A percentile compares a stretch with the other conserved stretches of the same genome.
These are phyloP conservation scores for Neurospora sp. DNA, from an alignment of 495 filamentous ascomycete species.

Conservation along the genomic window DNA sequence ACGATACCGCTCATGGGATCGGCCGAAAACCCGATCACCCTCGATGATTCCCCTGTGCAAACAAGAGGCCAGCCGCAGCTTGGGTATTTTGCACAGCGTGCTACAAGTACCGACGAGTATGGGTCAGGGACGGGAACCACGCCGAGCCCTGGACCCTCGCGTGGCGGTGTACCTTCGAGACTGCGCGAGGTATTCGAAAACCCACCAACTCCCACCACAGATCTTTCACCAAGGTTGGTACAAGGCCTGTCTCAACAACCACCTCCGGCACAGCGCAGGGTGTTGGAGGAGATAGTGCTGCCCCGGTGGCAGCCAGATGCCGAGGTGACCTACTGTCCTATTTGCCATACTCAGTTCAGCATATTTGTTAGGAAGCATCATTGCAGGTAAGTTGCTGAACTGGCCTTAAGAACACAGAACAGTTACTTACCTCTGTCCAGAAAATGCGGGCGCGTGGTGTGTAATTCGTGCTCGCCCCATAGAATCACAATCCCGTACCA, in stretches of 20 bases:
- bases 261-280: background rate
- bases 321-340: conserved; percentile 69
- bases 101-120: background rate
- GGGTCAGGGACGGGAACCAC: background rate
- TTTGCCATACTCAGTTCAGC: conserved; percentile 65
- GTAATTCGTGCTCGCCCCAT: conserved; percentile 83
- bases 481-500: conserved; percentile 89
- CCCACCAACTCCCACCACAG: background rate
- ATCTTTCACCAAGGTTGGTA: background rate
- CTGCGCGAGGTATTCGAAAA: background rate
- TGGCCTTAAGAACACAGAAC: background rate
- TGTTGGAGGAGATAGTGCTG: conserved; percentile 30
- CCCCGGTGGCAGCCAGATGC: conserved; percentile 82
- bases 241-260: background rate
- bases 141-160: background rate
- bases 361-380: conserved; percentile 90
- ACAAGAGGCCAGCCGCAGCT: background rate
- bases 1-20: background rate
- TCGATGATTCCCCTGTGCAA: conserved; percentile 3
- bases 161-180: background rate
- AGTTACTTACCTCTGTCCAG: conserved; percentile 29
- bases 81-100: background rate
- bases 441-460: conserved; percentile 94
- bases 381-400: conserved; percentile 48
- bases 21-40: conserved; percentile 3